Evolutionary conservation across 306 rosid genomes (phyloP).

Genomic region (Quercus glauca): DNA sequence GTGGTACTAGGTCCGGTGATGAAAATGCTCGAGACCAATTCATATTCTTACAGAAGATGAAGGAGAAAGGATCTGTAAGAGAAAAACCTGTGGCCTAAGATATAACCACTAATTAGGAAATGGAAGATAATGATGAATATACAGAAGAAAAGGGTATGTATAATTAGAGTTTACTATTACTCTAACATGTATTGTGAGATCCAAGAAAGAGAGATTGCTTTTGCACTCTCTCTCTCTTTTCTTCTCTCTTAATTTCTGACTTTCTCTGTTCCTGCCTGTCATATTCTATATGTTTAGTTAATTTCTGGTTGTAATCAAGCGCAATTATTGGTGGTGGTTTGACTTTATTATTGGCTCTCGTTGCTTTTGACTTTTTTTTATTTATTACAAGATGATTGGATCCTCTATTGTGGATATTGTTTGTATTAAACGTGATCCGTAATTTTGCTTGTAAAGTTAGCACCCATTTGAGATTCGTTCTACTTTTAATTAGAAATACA

Average conservation of each 20-base stretch:
- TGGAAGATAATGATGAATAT: constrained; percentile 16
- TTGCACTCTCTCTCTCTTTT: constrained; percentile 33
- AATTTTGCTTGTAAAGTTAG: not conserved
- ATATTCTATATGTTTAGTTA: constrained; percentile 32
- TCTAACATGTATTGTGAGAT: constrained; percentile 27
- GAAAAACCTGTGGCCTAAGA: constrained; percentile 10
- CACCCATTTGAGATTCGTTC: not conserved
- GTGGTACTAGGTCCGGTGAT: constrained; percentile 45
- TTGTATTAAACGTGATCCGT: not conserved
- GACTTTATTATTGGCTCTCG: constrained; percentile 52
- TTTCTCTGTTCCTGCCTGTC: constrained; percentile 22
- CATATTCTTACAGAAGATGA: constrained; percentile 27
- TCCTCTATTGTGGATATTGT: not conserved
- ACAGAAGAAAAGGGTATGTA: constrained; percentile 2
- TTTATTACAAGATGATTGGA: not conserved
- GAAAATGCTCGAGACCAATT: constrained; percentile 48
- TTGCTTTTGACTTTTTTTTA: constrained; percentile 2
- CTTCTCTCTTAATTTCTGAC: constrained; percentile 15
- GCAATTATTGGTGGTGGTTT: constrained; percentile 57
- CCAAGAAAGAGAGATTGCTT: constrained; percentile 54
- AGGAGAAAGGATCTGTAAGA: constrained; percentile 1
- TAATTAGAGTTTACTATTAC: not conserved
- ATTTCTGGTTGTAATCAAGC: constrained; percentile 40
- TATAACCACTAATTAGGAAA: not conserved
- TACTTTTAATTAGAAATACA: not conserved